Evolutionary conservation across 1,284 basidiomycete species (phyloP).

Genomic region (Ganoderma multipileum): DNA sequence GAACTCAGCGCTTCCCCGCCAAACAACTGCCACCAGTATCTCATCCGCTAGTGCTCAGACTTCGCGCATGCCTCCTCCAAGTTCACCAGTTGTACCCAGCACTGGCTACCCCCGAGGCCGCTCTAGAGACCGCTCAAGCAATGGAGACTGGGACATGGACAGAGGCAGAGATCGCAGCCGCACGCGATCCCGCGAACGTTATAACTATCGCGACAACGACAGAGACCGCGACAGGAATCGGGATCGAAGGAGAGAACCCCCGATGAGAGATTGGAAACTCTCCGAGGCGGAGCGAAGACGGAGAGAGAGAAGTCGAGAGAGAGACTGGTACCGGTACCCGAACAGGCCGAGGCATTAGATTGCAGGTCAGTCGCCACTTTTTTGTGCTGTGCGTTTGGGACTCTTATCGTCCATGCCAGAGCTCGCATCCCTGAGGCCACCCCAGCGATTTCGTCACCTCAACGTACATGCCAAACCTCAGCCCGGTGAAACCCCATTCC

Average conservation of each 20-base stretch:
- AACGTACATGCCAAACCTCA: not conserved
- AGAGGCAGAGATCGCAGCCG: slow-evolving; percentile 13
- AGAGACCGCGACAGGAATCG: slow-evolving; percentile 7
- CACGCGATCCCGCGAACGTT: slow-evolving; percentile 1
- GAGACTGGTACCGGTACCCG: slow-evolving; percentile 4
- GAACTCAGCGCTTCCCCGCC: not conserved
- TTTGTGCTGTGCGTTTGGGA: not conserved
- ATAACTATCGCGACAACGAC: not conserved
- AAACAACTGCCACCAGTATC: not conserved
- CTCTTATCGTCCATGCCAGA: not conserved
- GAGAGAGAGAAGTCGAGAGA: slow-evolving; percentile 4
- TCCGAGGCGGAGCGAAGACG: slow-evolving; percentile 5
- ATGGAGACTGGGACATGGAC: slow-evolving; percentile 14
- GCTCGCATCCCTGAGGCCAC: not conserved
- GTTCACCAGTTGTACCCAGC: not conserved
- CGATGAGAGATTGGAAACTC: slow-evolving; percentile 4
- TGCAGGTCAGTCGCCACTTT: not conserved
- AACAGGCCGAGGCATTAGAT: not conserved
- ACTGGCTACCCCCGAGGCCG: not conserved
- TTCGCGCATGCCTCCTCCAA: slow-evolving; percentile 5
- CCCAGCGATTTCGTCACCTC: not conserved
- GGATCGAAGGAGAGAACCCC: slow-evolving; percentile 6
- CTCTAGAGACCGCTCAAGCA: slow-evolving; percentile 1
- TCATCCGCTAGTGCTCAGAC: not conserved
- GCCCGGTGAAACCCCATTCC: not conserved